Conservation (phyloP, 257 asterid genomes). For the Primulina eburnea region DNA sequence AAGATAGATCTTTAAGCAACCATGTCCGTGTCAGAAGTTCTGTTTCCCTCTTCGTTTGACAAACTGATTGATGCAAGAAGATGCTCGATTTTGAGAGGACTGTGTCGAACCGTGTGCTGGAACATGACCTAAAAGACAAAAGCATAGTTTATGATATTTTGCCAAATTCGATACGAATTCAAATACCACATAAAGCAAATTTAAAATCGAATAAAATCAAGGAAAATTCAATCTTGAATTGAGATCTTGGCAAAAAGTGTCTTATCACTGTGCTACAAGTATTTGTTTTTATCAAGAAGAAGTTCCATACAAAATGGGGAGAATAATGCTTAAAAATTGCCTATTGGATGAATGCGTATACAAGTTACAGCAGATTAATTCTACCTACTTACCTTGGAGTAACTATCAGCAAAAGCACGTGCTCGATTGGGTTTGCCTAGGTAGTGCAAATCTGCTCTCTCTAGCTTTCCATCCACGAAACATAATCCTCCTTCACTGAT, state of each 20-base stretch:
- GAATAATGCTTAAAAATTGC: no score
- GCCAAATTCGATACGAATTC: neutral
- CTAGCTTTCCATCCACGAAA: constrained; percentile 68
- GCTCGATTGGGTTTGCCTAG: constrained; percentile 76
- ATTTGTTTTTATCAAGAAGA: neutral
- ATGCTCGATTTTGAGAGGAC: constrained; percentile 74
- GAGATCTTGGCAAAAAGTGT: neutral
- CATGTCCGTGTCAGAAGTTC: constrained; percentile 56
- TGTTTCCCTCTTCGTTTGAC: constrained; percentile 32
- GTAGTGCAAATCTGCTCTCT: constrained; percentile 78
- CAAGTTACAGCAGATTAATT: neutral
- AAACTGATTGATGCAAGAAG: constrained; percentile 54
- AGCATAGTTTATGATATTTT: neutral
- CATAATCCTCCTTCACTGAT: constrained; percentile 54
- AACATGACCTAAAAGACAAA: constrained; percentile 64
- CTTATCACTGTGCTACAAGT: neutral
- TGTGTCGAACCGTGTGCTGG: constrained; percentile 75
- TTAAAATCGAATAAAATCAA: neutral
- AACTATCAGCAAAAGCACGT: constrained; percentile 87
- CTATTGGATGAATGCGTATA: neutral
- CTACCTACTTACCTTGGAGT: constrained; percentile 65
- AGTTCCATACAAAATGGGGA: constrained; percentile 1
- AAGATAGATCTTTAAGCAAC: constrained; percentile 34
- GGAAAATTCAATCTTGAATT: neutral
- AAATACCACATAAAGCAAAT: neutral